Evolutionary conservation across 208 protist species (phyloP).

Genomic region (Trypanosoma lewisi): DNA sequence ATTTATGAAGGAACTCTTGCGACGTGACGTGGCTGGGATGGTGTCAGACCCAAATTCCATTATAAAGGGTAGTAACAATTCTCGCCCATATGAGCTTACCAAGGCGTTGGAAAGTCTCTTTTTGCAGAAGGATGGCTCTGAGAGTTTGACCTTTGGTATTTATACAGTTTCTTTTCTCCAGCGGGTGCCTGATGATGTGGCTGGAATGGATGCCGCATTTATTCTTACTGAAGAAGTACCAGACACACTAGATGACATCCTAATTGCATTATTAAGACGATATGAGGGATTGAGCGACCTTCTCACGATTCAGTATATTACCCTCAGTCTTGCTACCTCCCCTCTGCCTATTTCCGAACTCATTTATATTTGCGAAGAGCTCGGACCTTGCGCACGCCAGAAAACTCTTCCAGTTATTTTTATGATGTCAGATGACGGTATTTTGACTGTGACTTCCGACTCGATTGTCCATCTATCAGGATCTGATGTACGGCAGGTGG

Average conservation of each 20-base stretch:
- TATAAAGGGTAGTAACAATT: background rate
- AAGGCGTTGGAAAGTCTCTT: slow-evolving; percentile 62
- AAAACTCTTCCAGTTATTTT: slow-evolving; percentile 63
- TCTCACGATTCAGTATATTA: slow-evolving; percentile 53
- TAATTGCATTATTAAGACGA: slow-evolving; percentile 40
- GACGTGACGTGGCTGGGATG: slow-evolving; percentile 28
- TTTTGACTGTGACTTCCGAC: slow-evolving; percentile 48
- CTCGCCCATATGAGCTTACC: slow-evolving; percentile 3
- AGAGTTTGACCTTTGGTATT: slow-evolving; percentile 45
- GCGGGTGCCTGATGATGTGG: slow-evolving; percentile 26
- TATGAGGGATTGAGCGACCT: slow-evolving; percentile 40
- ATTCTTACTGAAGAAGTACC: slow-evolving; percentile 51
- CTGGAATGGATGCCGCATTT: slow-evolving; percentile 23
- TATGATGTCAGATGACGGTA: slow-evolving; percentile 55
- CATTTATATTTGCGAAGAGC: slow-evolving; percentile 73
- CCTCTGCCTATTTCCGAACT: slow-evolving; percentile 71
- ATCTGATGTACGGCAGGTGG: slow-evolving; percentile 34
- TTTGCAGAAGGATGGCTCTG: slow-evolving; percentile 68
- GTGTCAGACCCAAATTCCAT: slow-evolving; percentile 14
- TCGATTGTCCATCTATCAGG: slow-evolving; percentile 50
- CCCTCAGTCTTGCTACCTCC: slow-evolving; percentile 44
- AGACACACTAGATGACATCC: slow-evolving; percentile 41
- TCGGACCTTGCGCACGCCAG: slow-evolving; percentile 58
- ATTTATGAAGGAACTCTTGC: slow-evolving; percentile 34
- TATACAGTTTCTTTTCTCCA: slow-evolving; percentile 57